Conservation (phyloP, 1,284 basidiomycete species). For the Pholiota adiposa region DNA sequence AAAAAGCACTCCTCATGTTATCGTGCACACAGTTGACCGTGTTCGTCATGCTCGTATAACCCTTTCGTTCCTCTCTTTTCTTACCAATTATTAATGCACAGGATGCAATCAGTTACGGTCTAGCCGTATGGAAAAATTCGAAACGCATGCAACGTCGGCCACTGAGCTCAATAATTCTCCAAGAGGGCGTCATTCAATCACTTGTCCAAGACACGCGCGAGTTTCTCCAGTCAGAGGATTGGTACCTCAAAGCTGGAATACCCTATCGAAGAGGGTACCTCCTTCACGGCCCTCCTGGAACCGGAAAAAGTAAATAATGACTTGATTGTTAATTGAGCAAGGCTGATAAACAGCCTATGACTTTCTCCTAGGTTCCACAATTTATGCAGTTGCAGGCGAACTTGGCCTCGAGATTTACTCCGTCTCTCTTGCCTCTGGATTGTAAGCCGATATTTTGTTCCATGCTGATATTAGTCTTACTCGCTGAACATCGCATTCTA, state of each 20-base stretch:
- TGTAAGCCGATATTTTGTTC: slow-evolving; percentile 39
- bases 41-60: slow-evolving; percentile 28
- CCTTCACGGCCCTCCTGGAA: slow-evolving; percentile 57
- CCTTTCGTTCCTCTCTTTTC: neutral
- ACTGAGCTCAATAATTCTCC: slow-evolving; percentile 54
- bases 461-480: neutral
- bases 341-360: too few relatives aligned
- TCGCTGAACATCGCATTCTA: slow-evolving; percentile 26
- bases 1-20: slow-evolving; percentile 48
- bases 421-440: slow-evolving; percentile 52
- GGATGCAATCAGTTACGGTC: slow-evolving; percentile 25
- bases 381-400: slow-evolving; percentile 63
- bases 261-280: slow-evolving; percentile 60
- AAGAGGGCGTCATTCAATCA: slow-evolving; percentile 47
- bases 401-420: slow-evolving; percentile 63
- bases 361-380: slow-evolving; percentile 48
- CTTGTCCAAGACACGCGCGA: slow-evolving; percentile 53
- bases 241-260: slow-evolving; percentile 57
- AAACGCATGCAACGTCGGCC: slow-evolving; percentile 52
- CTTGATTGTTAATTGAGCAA: neutral
- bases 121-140: slow-evolving; percentile 45
- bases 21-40: slow-evolving; percentile 44
- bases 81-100: neutral
- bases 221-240: slow-evolving; percentile 52
- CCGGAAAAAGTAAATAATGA: slow-evolving; percentile 52